Evolutionary conservation across 140 eudicot species (phyloP).

Genomic region (Bidens hawaiensis): DNA sequence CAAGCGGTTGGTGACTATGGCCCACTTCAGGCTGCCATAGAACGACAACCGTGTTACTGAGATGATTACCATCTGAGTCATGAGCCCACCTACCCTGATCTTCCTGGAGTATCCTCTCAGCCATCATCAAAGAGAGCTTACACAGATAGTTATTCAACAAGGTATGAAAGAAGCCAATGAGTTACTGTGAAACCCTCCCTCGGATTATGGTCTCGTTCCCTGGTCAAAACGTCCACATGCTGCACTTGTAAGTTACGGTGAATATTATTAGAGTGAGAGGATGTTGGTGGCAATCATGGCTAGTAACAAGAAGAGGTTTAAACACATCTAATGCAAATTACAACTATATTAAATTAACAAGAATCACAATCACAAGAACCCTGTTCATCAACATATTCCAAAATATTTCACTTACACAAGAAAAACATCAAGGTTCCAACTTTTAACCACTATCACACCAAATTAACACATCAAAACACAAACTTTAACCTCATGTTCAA

Average conservation of each 20-base stretch:
- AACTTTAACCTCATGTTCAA: conserved; percentile 12
- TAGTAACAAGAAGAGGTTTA: conserved; percentile 73
- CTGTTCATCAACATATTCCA: neutral
- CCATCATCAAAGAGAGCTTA: conserved; percentile 51
- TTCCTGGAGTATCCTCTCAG: conserved; percentile 49
- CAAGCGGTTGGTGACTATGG: conserved; percentile 54
- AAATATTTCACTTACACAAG: neutral
- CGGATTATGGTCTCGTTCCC: conserved; percentile 68
- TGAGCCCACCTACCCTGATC: conserved; percentile 62
- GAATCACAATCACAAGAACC: no score
- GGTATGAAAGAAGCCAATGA: conserved; percentile 85
- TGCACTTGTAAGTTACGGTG: conserved; percentile 46
- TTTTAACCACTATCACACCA: neutral
- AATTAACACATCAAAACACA: neutral
- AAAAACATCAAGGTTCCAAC: conserved; percentile 5
- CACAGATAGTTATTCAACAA: conserved; percentile 57
- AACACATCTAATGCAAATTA: neutral
- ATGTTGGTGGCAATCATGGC: no score
- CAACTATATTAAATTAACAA: no score
- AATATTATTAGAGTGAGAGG: conserved; percentile 2
- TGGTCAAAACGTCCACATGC: conserved; percentile 88
- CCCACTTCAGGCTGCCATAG: conserved; percentile 49
- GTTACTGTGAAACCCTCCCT: conserved; percentile 72
- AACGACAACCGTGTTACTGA: conserved; percentile 62
- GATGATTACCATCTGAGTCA: conserved; percentile 62